phyloP scores from a whole-genome alignment of 768 basidiomycete species.

The Daedaleopsis sinensis region DNA sequence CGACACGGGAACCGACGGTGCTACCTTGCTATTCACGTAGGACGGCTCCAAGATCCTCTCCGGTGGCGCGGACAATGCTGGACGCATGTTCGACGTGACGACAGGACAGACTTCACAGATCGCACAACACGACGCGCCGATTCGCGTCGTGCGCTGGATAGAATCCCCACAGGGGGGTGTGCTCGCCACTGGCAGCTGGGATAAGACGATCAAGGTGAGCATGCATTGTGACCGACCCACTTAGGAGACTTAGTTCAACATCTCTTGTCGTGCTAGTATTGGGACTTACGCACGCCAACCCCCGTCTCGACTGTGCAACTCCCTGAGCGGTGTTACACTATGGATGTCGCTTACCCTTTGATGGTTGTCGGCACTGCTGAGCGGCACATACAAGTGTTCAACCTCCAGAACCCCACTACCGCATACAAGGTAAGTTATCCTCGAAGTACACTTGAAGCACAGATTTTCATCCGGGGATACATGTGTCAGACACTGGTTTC shows the following conservation, averaged over 20 bases:
- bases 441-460: neutral
- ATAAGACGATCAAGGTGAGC: conserved; percentile 90
- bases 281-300: conserved; percentile 81
- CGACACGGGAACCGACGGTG: neutral
- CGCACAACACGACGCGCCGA: conserved; percentile 88
- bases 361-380: conserved; percentile 95
- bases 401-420: conserved; percentile 79
- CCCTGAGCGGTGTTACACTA: conserved; percentile 89
- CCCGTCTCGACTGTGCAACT: conserved; percentile 80
- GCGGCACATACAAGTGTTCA: conserved; percentile 87
- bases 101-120: conserved; percentile 84
- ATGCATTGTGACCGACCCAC: neutral
- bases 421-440: conserved; percentile 64
- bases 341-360: conserved; percentile 80
- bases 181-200: conserved; percentile 95
- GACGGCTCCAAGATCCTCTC: conserved; percentile 91
- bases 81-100: conserved; percentile 87
- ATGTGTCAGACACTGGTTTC: conserved; percentile 71
- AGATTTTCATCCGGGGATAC: conserved; percentile 1
- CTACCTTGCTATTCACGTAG: conserved; percentile 40
- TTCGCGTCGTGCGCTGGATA: conserved; percentile 82
- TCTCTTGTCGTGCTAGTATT: conserved; percentile 61
- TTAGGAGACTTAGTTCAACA: neutral
- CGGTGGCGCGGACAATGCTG: conserved; percentile 93
- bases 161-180: conserved; percentile 76